phyloP scores from a whole-genome alignment of 2,329 filamentous ascomycete species.

The Remersonia thermophila region DNA sequence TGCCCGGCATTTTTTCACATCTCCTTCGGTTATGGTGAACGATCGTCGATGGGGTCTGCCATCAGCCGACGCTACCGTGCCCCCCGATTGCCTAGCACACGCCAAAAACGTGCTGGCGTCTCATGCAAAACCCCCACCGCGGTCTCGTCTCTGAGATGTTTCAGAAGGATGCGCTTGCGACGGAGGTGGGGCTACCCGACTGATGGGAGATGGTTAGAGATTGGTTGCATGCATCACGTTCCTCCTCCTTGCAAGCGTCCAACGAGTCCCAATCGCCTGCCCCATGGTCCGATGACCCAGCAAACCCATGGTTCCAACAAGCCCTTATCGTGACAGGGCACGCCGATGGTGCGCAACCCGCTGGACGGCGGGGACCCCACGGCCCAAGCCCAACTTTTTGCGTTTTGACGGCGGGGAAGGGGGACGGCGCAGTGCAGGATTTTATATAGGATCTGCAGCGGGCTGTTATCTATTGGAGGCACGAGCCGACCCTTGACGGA shows the following conservation, averaged over 20 bases:
- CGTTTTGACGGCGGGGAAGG: no score
- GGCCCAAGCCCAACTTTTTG: no score
- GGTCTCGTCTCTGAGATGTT: conserved; percentile 1
- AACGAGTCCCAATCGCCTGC: no score
- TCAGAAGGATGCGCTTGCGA: conserved; percentile 6
- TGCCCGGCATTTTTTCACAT: no score
- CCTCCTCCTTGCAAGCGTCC: no score
- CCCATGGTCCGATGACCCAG: no score
- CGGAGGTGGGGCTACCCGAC: conserved; percentile 1
- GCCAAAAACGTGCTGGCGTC: neutral
- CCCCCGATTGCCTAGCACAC: neutral
- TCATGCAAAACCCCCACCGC: neutral
- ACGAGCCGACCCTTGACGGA: conserved; percentile 1
- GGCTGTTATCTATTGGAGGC: conserved; percentile 7
- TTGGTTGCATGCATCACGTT: no score
- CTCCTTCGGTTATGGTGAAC: no score
- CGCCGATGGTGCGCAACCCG: conserved; percentile 5
- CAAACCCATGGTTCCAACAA: no score
- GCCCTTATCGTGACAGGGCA: neutral
- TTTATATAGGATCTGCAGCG: conserved; percentile 10
- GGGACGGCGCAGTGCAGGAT: conserved; percentile 1
- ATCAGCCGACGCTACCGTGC: no score
- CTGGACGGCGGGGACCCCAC: no score
- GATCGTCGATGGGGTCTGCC: no score
- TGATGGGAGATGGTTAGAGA: neutral